Conservation (phyloP, 1,284 basidiomycete species). For the Cutaneotrichosporon dermatis region DNA sequence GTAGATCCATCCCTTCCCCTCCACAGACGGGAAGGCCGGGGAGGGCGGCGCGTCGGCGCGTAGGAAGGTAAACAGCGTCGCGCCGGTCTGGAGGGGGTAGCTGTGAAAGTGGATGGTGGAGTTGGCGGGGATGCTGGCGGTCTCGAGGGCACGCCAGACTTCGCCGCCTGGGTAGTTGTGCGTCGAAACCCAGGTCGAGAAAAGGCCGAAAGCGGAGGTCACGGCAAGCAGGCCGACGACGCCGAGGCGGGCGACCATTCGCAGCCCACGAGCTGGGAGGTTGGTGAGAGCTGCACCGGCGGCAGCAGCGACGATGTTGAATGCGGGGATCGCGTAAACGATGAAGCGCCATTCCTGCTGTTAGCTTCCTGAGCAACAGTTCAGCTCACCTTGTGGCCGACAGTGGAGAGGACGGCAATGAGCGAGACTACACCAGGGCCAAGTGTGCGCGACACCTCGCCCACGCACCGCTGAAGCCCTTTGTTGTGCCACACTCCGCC, state of each 20-base stretch:
- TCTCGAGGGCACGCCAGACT: conserved; percentile 65
- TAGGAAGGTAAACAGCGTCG: conserved; percentile 78
- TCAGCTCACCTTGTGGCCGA: conserved; percentile 66
- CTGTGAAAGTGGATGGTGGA: conserved; percentile 40
- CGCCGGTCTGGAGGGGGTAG: conserved; percentile 67
- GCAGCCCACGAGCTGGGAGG: conserved; percentile 1
- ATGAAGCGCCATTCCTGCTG: conserved; percentile 86
- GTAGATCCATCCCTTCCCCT: conserved; percentile 59
- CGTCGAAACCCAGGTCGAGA: conserved; percentile 60
- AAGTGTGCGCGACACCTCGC: conserved; percentile 21
- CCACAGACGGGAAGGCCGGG: conserved; percentile 15
- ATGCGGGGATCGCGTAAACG: conserved; percentile 74
- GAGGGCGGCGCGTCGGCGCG: conserved; percentile 54
- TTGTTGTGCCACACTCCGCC: conserved; percentile 5
- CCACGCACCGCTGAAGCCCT: conserved; percentile 10
- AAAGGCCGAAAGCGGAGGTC: conserved; percentile 56
- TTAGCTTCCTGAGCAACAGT: conserved; percentile 23
- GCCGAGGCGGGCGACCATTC: conserved; percentile 26
- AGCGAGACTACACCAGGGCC: conserved; percentile 57
- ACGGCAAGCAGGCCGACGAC: conserved; percentile 52
- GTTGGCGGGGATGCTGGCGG: conserved; percentile 19
- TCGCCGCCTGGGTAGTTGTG: conserved; percentile 87
- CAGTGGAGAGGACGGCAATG: conserved; percentile 63
- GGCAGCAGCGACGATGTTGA: conserved; percentile 74
- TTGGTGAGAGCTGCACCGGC: conserved; percentile 45